phyloP scores from a whole-genome alignment of 139 green algal genomes.

The Micromonas commoda region DNA sequence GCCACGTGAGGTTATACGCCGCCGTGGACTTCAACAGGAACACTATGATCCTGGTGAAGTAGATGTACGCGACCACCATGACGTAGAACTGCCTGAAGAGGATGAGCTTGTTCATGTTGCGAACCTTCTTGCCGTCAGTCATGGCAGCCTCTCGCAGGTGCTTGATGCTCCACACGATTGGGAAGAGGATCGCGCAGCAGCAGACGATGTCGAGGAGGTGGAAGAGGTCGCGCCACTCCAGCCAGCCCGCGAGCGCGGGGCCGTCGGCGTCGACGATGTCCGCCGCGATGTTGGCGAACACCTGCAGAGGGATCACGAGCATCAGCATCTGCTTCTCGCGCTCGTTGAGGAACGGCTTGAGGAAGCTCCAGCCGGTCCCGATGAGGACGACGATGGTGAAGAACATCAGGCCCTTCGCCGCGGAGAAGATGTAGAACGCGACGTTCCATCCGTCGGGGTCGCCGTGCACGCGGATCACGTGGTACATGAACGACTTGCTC shows the following conservation, averaged over 20 bases:
- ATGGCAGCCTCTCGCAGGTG: slow-evolving; percentile 61
- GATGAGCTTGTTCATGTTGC: slow-evolving; percentile 75
- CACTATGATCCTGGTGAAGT: slow-evolving; percentile 97
- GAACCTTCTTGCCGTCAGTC: slow-evolving; percentile 59
- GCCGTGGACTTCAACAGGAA: slow-evolving; percentile 77
- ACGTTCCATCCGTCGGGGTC: slow-evolving; percentile 88
- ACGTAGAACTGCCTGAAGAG: slow-evolving; percentile 96
- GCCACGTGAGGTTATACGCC: slow-evolving; percentile 70
- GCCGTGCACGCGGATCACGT: slow-evolving; percentile 67
- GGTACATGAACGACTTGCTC: slow-evolving; percentile 49
- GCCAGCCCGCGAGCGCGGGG: slow-evolving; percentile 66
- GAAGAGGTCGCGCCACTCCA: slow-evolving; percentile 90
- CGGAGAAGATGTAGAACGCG: slow-evolving; percentile 94
- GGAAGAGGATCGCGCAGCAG: slow-evolving; percentile 96
- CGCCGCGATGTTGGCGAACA: slow-evolving; percentile 89
- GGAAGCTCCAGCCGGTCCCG: slow-evolving; percentile 86
- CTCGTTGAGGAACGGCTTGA: slow-evolving; percentile 89
- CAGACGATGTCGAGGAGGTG: slow-evolving; percentile 95
- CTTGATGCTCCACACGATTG: slow-evolving; percentile 97
- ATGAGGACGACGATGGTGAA: slow-evolving; percentile 92
- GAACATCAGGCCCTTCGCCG: slow-evolving; percentile 80
- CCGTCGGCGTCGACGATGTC: slow-evolving; percentile 82
- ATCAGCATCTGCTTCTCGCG: slow-evolving; percentile 77
- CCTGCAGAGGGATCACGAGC: slow-evolving; percentile 83
- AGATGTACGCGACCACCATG: slow-evolving; percentile 82